A percentile compares a stretch with the other conserved stretches of the same genome.
phyloP scores from a whole-genome alignment of 345 rosid genomes.

The Salix dunnii region DNA sequence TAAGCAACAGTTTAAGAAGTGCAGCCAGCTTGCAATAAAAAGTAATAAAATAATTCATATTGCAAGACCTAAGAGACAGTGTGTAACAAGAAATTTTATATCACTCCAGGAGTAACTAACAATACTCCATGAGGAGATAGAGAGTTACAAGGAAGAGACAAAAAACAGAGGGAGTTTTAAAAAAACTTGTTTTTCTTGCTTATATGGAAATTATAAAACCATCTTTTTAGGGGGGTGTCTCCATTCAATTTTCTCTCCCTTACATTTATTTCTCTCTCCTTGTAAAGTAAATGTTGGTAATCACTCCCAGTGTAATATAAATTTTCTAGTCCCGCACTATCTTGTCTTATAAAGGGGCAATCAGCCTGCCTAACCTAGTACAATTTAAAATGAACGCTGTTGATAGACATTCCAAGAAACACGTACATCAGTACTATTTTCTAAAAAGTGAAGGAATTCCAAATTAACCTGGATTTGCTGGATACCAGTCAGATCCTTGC shows the following conservation, averaged over 20 bases:
- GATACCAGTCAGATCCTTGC: slow-evolving; percentile 51
- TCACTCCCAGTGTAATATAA: neutral
- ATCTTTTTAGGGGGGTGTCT: neutral
- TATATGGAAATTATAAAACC: neutral
- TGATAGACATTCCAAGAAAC: neutral
- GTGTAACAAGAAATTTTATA: neutral
- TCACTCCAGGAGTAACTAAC: neutral
- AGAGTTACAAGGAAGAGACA: neutral
- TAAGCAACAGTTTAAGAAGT: neutral
- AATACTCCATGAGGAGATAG: neutral
- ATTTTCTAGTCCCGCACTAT: neutral
- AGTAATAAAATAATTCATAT: neutral
- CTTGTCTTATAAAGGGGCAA: neutral
- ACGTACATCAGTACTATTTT: neutral
- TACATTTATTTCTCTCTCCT: neutral
- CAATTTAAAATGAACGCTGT: neutral
- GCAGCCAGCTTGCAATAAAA: neutral
- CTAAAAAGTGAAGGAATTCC: neutral
- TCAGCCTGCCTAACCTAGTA: neutral
- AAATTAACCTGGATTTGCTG: slow-evolving; percentile 43
- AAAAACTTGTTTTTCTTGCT: neutral
- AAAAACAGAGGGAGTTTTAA: neutral
- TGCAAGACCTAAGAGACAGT: neutral
- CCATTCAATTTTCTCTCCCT: neutral
- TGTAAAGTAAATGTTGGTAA: neutral